Base-by-base conservation (phyloP, 805 yeast genomes). In the Cyberlindnera meyerae region DNA sequence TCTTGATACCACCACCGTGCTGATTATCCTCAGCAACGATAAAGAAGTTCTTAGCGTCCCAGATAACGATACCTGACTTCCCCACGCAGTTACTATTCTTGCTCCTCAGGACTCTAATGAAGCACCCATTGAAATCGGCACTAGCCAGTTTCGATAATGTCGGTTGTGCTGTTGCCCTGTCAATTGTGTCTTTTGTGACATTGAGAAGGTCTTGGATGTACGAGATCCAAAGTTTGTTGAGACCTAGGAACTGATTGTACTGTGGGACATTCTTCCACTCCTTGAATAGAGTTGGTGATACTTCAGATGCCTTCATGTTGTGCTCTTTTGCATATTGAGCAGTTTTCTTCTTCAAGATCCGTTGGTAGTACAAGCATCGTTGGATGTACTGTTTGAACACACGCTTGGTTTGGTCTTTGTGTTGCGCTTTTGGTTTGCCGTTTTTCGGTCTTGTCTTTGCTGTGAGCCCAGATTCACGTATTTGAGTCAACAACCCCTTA, bases 101-200 rank as follows among this genome's bases (percentile, higher is more conserved):
- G n/a, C 85, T 67, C 31, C 75, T 71, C 3, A 66, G 49, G 0
- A 88, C 88, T 11, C 66, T 67, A 11, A 87, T 39, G 28, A 58
- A 55, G n/a, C 93, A 74, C 4, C 97, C 96, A 48, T 81, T 82
- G 59, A 73, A 82, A 51, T 88, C 97, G 2, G 93, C 85, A 42
- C 81, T 71, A 1, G 90, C 71, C 27, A 88, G 60, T 47, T 80
- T 77, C 6, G 75, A 63, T 15, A 82, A 57, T 2, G 77, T 48
- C 12, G 48, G 49, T 12, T 55, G 46, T 5, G 57, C 51, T 18
- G 55, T 50, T 4, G 57, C 43, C 24, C 48, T 17, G 33, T 30
- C 52, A 5, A 36, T 17, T 2, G 45, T 36, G 6, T 36, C 39
- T 11, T 36, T 27, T 2, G 57, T 55, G 2, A 66, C 61, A 31